These are phyloP conservation scores for Limnomonas spitsbergensis DNA, from an alignment of 139 green algal species.

Conservation along the genomic window DNA sequence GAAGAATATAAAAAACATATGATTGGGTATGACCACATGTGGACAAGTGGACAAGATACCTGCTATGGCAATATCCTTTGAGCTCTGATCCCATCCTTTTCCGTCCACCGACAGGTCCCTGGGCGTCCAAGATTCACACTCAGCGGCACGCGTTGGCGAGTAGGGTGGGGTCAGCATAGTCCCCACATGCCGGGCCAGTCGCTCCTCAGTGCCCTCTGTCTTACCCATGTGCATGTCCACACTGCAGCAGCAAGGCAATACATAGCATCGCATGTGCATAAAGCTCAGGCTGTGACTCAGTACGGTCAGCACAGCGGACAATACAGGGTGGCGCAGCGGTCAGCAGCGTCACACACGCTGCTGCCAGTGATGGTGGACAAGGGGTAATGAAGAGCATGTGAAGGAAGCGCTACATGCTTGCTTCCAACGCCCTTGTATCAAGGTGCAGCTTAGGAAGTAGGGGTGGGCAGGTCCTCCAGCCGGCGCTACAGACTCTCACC, in stretches of 20 bases:
- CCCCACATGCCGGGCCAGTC: constrained; percentile 61
- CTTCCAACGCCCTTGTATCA: no score
- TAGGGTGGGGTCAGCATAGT: constrained; percentile 63
- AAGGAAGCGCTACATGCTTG: no score
- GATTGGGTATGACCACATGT: neutral
- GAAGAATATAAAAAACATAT: neutral
- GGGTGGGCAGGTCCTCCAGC: no score
- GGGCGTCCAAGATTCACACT: constrained; percentile 40
- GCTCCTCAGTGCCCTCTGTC: constrained; percentile 68
- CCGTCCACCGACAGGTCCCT: constrained; percentile 53
- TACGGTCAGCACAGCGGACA: neutral
- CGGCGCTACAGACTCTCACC: no score
- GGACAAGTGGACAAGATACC: constrained; percentile 14
- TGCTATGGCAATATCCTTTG: constrained; percentile 61
- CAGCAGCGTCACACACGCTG: no score
- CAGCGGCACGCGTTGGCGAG: constrained; percentile 27
- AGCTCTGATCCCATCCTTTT: constrained; percentile 33
- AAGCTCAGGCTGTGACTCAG: neutral
- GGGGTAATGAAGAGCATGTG: no score
- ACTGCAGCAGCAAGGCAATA: constrained; percentile 3
- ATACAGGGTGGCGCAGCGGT: neutral
- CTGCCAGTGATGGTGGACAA: no score
- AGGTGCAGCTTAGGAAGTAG: no score
- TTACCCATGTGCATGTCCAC: constrained; percentile 78
- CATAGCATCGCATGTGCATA: neutral